phyloP scores from a whole-genome alignment of 139 green algal genomes.

The Diplosphaera chodatii region DNA sequence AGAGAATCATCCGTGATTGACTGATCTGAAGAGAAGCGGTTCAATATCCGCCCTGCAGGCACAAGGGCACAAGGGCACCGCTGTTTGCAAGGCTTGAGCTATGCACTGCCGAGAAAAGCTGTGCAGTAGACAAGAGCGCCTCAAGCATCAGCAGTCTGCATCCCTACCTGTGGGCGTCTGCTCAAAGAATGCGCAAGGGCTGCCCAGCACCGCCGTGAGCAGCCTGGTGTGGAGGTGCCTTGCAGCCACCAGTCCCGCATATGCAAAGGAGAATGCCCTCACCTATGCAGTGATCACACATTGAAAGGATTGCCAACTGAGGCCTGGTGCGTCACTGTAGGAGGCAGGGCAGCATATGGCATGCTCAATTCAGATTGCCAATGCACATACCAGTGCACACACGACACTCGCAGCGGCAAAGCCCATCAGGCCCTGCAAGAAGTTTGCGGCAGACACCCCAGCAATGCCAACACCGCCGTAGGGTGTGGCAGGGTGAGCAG shows the following conservation, averaged over 20 bases:
- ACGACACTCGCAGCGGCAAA: constrained; percentile 54
- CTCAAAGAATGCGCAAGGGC: constrained; percentile 52
- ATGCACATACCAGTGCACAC: constrained; percentile 29
- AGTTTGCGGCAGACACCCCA: background rate
- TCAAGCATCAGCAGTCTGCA: no score
- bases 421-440: constrained; percentile 25
- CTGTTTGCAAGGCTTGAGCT: no score
- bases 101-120: no score
- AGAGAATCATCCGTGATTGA: constrained; percentile 76
- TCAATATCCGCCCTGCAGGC: constrained; percentile 48
- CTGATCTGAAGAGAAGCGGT: constrained; percentile 80
- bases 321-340: no score
- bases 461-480: background rate
- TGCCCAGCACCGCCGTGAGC: constrained; percentile 44
- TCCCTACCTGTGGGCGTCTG: constrained; percentile 26
- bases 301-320: no score
- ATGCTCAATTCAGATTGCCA: background rate
- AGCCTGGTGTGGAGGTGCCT: constrained; percentile 45
- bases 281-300: no score
- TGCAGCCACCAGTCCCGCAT: constrained; percentile 62
- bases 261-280: constrained; percentile 77
- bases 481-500: background rate
- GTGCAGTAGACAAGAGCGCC: no score
- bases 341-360: background rate
- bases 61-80: no score